phyloP scores from a whole-genome alignment of 352 stramenopile genomes.

The Phytophthora megakarya region DNA sequence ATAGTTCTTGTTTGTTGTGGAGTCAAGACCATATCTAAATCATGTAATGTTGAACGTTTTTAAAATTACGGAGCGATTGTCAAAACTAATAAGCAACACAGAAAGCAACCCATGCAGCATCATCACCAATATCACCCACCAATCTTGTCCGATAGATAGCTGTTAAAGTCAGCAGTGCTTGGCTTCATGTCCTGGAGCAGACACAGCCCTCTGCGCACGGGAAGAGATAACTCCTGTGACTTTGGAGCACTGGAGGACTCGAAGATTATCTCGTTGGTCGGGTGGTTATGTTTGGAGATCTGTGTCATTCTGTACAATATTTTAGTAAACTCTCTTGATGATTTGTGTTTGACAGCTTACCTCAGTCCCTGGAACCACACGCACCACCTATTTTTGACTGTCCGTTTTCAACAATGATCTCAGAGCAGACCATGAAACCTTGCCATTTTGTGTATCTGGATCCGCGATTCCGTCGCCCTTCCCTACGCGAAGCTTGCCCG shows the following conservation, averaged over 20 bases:
- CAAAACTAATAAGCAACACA: too few relatives aligned
- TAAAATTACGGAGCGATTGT: too few relatives aligned
- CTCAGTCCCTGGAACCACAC: background rate
- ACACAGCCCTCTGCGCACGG: constrained; percentile 1
- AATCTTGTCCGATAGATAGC: constrained; percentile 3
- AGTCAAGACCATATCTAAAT: constrained; percentile 2
- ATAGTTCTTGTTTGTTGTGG: constrained; percentile 5
- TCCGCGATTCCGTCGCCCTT: background rate
- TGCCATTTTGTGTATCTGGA: background rate
- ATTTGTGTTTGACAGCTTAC: too few relatives aligned
- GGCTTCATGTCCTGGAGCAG: constrained; percentile 8
- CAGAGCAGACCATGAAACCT: background rate
- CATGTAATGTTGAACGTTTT: background rate
- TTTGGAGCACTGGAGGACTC: constrained; percentile 4
- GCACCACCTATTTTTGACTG: background rate
- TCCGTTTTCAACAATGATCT: background rate
- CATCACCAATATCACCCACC: constrained; percentile 8
- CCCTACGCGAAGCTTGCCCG: background rate
- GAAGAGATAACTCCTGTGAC: background rate
- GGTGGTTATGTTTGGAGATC: too few relatives aligned
- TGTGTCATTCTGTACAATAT: too few relatives aligned
- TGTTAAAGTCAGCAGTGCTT: background rate
- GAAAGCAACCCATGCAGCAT: too few relatives aligned
- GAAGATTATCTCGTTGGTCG: constrained; percentile 3
- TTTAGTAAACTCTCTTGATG: too few relatives aligned